Base-by-base conservation (phyloP, 2,329 filamentous ascomycete genomes). In the Pyrenochaeta sp. region DNA sequence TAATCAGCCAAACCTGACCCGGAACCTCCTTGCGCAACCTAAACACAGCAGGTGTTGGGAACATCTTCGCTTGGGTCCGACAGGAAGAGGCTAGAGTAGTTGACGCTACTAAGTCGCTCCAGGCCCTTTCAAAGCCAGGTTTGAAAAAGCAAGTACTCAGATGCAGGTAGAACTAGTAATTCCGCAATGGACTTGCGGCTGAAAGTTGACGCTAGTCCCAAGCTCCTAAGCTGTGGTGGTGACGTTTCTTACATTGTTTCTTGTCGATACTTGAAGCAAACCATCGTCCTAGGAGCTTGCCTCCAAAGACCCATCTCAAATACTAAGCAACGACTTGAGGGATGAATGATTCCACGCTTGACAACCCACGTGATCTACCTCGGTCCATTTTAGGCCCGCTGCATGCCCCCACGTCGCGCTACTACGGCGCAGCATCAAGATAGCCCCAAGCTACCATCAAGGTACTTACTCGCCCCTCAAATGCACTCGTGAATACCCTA, bases 391-490 rank as follows among this genome's bases (percentile, higher is more conserved):
- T 52, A 55, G 59, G 42, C 50, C 58, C 50, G 52, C 50, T 27
- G 40, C 30, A 50, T 44, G 55, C 55, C 64, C 65, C 65, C 67
- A 66, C 66, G 53, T 59, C 56, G 59, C 58, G 61, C 53, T 47
- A 65, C 59, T 19, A 19, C 36, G 36, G 36, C 36, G 36, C 42
- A 49, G 56, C 45, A 58, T 51, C 60, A 56, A 56, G 62, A 65
- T 55, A 54, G 57, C 54, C 19, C 46, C 59, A 59, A 66, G 67
- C 63, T 57, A 59, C 67, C 73, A 75, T 72, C 74, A 75, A 56
- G 73, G 73, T 75, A 60, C 72, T 67, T 64, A 50, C 58, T 52
- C 58, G 52, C 62, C 61, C 57, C 57, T 61, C 54, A 40, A 53
- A 56, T 45, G 50, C 53, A 52, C 50, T 52, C 59, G 51, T 58